Base-by-base conservation (phyloP, 2,329 filamentous ascomycete genomes). In the Fusarium neocosmosporiellum region DNA sequence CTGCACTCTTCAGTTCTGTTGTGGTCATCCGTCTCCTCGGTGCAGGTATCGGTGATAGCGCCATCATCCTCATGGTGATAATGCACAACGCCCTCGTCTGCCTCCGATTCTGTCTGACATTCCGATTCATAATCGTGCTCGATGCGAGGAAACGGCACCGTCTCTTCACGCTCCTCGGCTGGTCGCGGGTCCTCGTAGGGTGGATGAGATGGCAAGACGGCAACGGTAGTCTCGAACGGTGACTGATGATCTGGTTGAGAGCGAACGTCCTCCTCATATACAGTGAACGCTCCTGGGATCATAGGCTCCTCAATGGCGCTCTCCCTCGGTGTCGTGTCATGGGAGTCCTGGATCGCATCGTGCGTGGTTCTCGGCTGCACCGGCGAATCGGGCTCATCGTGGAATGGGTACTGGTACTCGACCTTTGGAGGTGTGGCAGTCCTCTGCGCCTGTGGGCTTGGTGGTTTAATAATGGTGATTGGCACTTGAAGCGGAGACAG, bases 361-460 rank as follows among this genome's bases (percentile, higher is more conserved):
- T 67, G 57, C 29, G 59, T 55, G 18, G 57, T 54, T 13, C 61
- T 50, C 29, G 65, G 64, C 24, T 66, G 65, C 34, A 70, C 63
- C 1, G 75, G 76, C 9, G 75, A 75, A 18, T 76, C 79, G 24
- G 80, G 76, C 36, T 86, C 85, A 34, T 88, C 85, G 8, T 85
- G 84, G 61, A 88, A 89, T 1, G 86, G 85, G 67, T 85, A 87
- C 63, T 84, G 84, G 73, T 89, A 88, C 57, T 86, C 84, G 10
- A 81, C 78, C 69, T 80, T 83, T 33, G 78, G 74, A 55, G 70
- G 69, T 22, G 77, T 60, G 41, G 72, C 67, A 10, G 77, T 24
- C 11, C 20, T 65, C 33, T 71, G 36, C 20, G 69, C 68, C 37
- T 78, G 80, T 8, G 81, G 78, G 58, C 76, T 80, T 6, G 78